These are phyloP conservation scores for Whalleya microplaca DNA, from an alignment of 2,329 filamentous ascomycete species.

Conservation along the genomic window DNA sequence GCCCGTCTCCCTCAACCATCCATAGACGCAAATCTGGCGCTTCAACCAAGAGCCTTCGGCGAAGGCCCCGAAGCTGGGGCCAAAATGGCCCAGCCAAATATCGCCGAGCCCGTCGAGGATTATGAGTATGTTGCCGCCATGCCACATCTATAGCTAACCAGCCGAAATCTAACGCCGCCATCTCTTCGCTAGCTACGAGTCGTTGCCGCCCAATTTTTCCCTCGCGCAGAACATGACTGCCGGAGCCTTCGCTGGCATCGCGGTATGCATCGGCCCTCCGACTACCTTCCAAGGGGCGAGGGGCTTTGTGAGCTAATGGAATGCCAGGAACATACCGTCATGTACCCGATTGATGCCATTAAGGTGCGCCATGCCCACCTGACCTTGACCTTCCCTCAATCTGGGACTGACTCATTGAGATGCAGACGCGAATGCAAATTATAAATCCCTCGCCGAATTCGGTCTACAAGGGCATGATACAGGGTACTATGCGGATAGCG, in stretches of 20 bases:
- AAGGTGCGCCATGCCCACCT: slow-evolving; percentile 65
- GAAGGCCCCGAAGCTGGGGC: slow-evolving; percentile 68
- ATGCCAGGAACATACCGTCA: slow-evolving; percentile 89
- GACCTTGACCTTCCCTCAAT: slow-evolving; percentile 21
- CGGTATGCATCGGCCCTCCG: slow-evolving; percentile 55
- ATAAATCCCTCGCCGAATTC: slow-evolving; percentile 80
- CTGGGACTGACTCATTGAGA: slow-evolving; percentile 25
- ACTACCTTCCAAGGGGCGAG: background rate
- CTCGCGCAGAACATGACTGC: slow-evolving; percentile 93
- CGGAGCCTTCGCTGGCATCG: slow-evolving; percentile 95
- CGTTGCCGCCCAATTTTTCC: slow-evolving; percentile 91
- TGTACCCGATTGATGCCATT: slow-evolving; percentile 98
- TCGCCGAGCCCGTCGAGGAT: slow-evolving; percentile 65
- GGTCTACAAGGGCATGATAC: slow-evolving; percentile 86
- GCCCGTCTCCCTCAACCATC: slow-evolving; percentile 12
- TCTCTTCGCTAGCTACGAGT: slow-evolving; percentile 71
- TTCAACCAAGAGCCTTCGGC: slow-evolving; percentile 64
- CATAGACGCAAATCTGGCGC: slow-evolving; percentile 61
- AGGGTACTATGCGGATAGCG: slow-evolving; percentile 91
- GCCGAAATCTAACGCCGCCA: slow-evolving; percentile 15
- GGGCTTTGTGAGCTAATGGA: slow-evolving; percentile 19
- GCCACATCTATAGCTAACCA: background rate
- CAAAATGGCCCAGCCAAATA: slow-evolving; percentile 68
- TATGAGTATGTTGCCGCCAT: slow-evolving; percentile 62
- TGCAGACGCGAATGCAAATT: slow-evolving; percentile 96